Conservation (phyloP, 176 grass and related monocot species). For the Otatea glauca region DNA sequence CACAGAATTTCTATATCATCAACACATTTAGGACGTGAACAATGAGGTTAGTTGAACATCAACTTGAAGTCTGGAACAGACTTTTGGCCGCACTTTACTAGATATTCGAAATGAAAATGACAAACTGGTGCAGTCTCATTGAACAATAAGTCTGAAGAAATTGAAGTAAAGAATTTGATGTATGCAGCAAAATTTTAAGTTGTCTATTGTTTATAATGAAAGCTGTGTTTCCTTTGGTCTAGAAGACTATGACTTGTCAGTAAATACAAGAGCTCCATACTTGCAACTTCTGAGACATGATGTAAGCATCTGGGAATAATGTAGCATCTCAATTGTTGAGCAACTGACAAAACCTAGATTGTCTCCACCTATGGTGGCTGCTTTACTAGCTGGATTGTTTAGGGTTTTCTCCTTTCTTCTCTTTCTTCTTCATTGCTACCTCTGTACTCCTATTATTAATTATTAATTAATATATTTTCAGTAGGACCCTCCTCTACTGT, state of each 20-base stretch:
- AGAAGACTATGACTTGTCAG: constrained; percentile 10
- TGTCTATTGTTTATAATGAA: constrained; percentile 18
- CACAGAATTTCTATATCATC: constrained; percentile 25
- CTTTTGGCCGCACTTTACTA: neutral
- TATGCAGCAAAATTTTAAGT: constrained; percentile 5
- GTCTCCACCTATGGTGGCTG: neutral
- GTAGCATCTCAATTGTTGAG: constrained; percentile 22
- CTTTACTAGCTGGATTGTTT: neutral
- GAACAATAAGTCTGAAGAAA: constrained; percentile 7
- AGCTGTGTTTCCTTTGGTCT: neutral
- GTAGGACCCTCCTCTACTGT: neutral
- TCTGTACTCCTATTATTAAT: neutral
- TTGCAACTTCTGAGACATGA: constrained; percentile 16
- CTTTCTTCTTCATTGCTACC: neutral
- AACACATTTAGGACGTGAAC: constrained; percentile 19
- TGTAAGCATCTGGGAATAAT: neutral
- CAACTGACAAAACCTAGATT: constrained; percentile 28
- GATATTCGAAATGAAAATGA: constrained; percentile 26
- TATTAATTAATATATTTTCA: neutral
- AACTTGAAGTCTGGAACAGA: constrained; percentile 28
- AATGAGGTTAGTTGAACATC: constrained; percentile 7
- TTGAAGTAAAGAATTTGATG: constrained; percentile 20
- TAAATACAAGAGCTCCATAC: constrained; percentile 5
- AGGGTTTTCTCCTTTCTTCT: neutral
- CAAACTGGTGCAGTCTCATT: neutral